Evolutionary conservation across 176 grass and related monocot genomes (phyloP).

Genomic region (Musa beccarii): DNA sequence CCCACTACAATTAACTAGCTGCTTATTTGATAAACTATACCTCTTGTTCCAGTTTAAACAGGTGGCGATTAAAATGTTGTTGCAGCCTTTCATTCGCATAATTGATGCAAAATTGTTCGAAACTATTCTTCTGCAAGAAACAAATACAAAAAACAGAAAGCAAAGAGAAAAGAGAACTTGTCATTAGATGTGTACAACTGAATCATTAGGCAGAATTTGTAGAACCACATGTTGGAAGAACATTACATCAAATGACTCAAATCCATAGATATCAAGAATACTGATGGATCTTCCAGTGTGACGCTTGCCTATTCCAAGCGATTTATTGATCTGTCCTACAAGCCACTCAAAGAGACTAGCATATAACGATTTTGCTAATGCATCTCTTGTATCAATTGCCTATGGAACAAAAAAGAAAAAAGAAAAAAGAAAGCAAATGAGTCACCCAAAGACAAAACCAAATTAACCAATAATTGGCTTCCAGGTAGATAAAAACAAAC

Average conservation of each 20-base stretch:
- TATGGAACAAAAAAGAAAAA: slow-evolving; percentile 34
- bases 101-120: slow-evolving; percentile 99
- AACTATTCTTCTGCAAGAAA: slow-evolving; percentile 69
- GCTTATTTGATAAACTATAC: slow-evolving; percentile 21
- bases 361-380: slow-evolving; percentile 88
- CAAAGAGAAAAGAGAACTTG: slow-evolving; percentile 20
- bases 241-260: slow-evolving; percentile 89
- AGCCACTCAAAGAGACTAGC: slow-evolving; percentile 94
- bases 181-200: slow-evolving; percentile 12
- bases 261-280: slow-evolving; percentile 98
- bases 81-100: slow-evolving; percentile 98
- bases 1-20: too few species aligned
- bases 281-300: slow-evolving; percentile 89
- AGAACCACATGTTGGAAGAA: slow-evolving; percentile 16
- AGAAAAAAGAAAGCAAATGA: slow-evolving; percentile 20
- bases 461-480: slow-evolving; percentile 1
- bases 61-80: slow-evolving; percentile 96
- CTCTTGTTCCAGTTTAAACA: slow-evolving; percentile 99
- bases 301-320: slow-evolving; percentile 76
- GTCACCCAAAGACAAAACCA: slow-evolving; percentile 8
- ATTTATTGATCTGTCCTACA: slow-evolving; percentile 95
- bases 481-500: slow-evolving; percentile 37
- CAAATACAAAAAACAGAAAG: too few species aligned
- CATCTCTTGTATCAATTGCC: slow-evolving; percentile 92
- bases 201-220: slow-evolving; percentile 12